phyloP scores from a whole-genome alignment of 257 asterid species.

The Solanum corneliomulleri region DNA sequence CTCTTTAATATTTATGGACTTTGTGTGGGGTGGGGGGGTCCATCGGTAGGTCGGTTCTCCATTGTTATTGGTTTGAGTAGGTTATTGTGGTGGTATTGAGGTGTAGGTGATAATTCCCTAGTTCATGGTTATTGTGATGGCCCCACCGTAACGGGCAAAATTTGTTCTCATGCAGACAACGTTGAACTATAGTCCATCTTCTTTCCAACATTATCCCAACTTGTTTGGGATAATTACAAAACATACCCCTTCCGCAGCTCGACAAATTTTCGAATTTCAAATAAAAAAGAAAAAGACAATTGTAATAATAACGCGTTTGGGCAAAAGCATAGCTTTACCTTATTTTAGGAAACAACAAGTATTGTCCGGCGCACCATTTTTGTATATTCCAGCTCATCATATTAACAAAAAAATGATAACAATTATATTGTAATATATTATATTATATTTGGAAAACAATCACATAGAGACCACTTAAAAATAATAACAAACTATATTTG shows the following conservation, averaged over 20 bases:
- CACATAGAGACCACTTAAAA: no score
- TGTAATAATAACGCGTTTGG: background rate
- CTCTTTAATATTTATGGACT: no score
- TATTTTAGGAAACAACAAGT: background rate
- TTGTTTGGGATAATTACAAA: background rate
- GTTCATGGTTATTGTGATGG: background rate
- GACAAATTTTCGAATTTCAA: background rate
- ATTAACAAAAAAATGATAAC: no score
- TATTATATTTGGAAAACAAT: no score
- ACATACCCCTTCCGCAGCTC: background rate
- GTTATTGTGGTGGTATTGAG: background rate
- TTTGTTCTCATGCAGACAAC: background rate
- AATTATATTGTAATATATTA: no score
- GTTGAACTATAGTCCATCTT: background rate
- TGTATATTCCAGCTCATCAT: no score
- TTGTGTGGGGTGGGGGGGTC: no score
- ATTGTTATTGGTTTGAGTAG: background rate
- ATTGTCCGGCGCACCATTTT: background rate
- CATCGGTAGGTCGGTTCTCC: background rate
- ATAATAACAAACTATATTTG: no score
- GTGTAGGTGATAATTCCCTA: background rate
- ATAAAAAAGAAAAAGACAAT: background rate
- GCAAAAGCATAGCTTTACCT: background rate
- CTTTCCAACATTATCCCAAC: background rate
- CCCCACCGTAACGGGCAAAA: background rate